Percentiles rank a stretch among this genome's conserved stretches.
phyloP scores from a whole-genome alignment of 1,284 basidiomycete genomes.

The Hemileia vastatrix region DNA sequence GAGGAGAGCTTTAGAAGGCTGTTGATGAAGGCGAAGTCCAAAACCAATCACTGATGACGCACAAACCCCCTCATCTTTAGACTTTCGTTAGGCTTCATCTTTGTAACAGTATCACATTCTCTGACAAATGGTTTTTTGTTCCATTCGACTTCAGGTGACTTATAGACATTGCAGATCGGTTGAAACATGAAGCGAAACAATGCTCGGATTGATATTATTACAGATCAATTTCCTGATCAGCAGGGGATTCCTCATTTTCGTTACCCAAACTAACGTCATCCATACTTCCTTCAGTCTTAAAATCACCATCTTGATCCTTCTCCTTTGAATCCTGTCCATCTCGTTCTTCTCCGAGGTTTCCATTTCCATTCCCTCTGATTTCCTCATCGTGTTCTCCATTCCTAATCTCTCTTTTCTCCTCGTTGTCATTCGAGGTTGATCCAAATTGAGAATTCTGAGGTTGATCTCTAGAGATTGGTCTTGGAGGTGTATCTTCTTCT shows the following conservation, averaged over 20 bases:
- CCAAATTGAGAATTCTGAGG: background rate
- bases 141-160: too few species aligned
- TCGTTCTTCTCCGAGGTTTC: too few species aligned
- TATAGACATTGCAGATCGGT: too few species aligned
- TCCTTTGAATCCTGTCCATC: background rate
- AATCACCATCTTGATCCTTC: background rate
- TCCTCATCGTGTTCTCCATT: background rate
- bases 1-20: conserved; percentile 40
- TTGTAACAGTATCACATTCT: too few species aligned
- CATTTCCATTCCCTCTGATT: background rate
- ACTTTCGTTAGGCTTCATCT: too few species aligned
- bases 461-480: background rate
- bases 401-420: background rate
- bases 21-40: conserved; percentile 21
- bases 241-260: background rate
- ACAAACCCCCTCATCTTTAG: too few species aligned
- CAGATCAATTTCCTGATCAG: background rate
- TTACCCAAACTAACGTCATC: background rate
- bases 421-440: background rate
- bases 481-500: background rate
- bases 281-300: background rate
- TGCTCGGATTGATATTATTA: background rate
- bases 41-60: too few species aligned
- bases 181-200: too few species aligned
- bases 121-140: too few species aligned